These are phyloP conservation scores for Vigna reflexopilosa DNA, from an alignment of 306 rosid genomes.

Conservation along the genomic window DNA sequence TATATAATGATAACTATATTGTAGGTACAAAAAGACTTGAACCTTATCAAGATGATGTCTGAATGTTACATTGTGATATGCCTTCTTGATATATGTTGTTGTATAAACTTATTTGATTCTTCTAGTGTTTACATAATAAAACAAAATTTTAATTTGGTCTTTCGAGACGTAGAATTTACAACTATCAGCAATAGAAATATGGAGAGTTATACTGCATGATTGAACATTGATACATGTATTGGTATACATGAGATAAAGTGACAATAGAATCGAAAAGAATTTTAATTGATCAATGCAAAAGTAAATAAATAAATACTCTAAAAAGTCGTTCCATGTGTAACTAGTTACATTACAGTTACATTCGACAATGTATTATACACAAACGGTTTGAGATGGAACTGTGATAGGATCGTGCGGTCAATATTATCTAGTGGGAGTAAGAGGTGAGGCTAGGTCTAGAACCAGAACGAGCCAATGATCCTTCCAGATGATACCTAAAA, in stretches of 20 bases:
- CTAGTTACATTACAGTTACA: too few species aligned
- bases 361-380: too few species aligned
- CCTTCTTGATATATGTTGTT: slow-evolving; percentile 68
- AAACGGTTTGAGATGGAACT: too few species aligned
- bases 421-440: too few species aligned
- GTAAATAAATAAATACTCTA: neutral
- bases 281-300: slow-evolving; percentile 1
- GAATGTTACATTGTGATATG: slow-evolving; percentile 78
- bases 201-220: neutral
- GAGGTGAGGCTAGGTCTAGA: too few species aligned
- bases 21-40: slow-evolving; percentile 41
- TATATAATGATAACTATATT: slow-evolving; percentile 27
- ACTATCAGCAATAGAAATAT: slow-evolving; percentile 30
- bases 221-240: neutral
- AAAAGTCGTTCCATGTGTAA: slow-evolving; percentile 2
- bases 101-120: slow-evolving; percentile 60
- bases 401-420: too few species aligned
- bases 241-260: slow-evolving; percentile 12
- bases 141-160: slow-evolving; percentile 32
- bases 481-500: too few species aligned
- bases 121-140: slow-evolving; percentile 48
- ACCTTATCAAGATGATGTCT: slow-evolving; percentile 87
- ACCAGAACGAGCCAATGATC: too few species aligned
- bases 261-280: slow-evolving; percentile 30
- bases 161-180: slow-evolving; percentile 30